Conservation (phyloP, 129 eudicot genomes). For the Apium graveolens region DNA sequence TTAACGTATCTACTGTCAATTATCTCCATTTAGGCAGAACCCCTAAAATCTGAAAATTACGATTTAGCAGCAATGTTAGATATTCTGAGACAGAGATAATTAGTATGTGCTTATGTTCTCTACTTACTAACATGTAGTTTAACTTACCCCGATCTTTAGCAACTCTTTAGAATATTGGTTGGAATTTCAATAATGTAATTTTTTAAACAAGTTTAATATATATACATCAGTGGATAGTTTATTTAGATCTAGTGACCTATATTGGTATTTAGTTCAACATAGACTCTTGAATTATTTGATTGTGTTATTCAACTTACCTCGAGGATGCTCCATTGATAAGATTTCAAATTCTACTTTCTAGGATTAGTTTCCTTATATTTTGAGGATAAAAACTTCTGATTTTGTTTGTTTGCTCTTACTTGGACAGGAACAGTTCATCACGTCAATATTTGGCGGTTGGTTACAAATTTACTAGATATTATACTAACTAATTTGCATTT, state of each 20-base stretch:
- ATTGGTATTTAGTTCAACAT: neutral
- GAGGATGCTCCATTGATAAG: neutral
- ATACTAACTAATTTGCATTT: neutral
- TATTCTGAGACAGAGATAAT: neutral
- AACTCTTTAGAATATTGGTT: neutral
- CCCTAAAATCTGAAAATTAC: neutral
- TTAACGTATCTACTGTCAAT: too few species aligned
- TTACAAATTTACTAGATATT: neutral
- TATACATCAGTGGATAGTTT: neutral
- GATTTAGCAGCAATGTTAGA: neutral
- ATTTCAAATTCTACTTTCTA: neutral
- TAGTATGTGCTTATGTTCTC: neutral
- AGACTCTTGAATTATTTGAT: too few species aligned
- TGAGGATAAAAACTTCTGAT: neutral
- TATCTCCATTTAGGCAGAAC: too few species aligned
- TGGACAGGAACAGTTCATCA: neutral
- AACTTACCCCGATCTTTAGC: neutral
- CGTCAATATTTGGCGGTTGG: neutral
- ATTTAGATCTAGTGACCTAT: neutral
- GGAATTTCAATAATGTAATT: too few species aligned
- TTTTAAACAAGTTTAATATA: too few species aligned
- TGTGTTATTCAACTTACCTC: neutral
- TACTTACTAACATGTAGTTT: too few species aligned
- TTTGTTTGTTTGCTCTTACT: neutral
- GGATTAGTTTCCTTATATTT: neutral